A percentile compares a stretch with the other conserved stretches of the same genome.
phyloP scores from a whole-genome alignment of 495 filamentous ascomycete genomes.

The Penicillium goetzii region DNA sequence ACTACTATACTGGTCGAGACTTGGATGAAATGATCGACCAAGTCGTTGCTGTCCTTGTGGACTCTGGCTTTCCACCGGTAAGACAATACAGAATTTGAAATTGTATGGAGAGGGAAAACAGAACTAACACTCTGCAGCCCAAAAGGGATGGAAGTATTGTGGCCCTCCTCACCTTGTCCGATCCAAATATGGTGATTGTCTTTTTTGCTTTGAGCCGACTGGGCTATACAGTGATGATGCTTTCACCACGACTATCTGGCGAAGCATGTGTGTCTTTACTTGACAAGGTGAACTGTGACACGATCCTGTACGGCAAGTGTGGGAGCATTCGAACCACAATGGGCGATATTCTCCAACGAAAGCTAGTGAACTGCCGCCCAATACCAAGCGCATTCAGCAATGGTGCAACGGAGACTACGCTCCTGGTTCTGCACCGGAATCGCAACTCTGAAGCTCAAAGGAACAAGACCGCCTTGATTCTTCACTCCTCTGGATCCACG shows the following conservation, averaged over 20 bases:
- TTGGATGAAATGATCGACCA: constrained; percentile 59
- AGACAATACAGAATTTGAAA: background rate
- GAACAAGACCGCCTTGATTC: constrained; percentile 49
- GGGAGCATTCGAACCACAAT: constrained; percentile 45
- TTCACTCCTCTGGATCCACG: constrained; percentile 63
- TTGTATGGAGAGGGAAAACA: background rate
- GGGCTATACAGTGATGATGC: constrained; percentile 60
- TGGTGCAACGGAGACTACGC: constrained; percentile 26
- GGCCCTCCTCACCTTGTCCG: constrained; percentile 57
- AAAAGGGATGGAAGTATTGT: constrained; percentile 44
- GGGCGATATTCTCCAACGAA: constrained; percentile 43
- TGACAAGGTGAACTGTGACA: constrained; percentile 48
- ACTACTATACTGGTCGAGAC: constrained; percentile 55
- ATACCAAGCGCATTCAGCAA: constrained; percentile 26
- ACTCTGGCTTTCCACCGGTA: constrained; percentile 43
- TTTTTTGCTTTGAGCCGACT: constrained; percentile 62
- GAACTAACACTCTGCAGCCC: constrained; percentile 15
- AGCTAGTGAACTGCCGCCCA: constrained; percentile 40
- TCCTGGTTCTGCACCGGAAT: constrained; percentile 40
- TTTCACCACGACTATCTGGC: constrained; percentile 60
- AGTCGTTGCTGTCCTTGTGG: constrained; percentile 42
- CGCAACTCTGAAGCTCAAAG: constrained; percentile 29
- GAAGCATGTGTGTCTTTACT: constrained; percentile 57
- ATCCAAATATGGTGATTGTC: constrained; percentile 58
- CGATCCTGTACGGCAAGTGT: constrained; percentile 47